These are phyloP conservation scores for Leucaena leucocephala DNA, from an alignment of 306 rosid species.

Conservation along the genomic window DNA sequence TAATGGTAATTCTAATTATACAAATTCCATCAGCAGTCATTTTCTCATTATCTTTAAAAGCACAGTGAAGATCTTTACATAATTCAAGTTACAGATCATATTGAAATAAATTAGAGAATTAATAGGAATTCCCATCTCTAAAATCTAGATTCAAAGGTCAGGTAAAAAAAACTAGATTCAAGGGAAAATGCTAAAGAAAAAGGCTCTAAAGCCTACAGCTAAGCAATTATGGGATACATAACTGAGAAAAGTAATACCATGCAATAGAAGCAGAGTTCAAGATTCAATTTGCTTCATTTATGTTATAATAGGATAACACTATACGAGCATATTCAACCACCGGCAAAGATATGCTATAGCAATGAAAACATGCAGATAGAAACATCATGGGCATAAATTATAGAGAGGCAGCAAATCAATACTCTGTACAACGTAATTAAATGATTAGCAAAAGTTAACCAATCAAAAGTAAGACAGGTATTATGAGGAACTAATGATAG, in stretches of 20 bases:
- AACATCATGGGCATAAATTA: background rate
- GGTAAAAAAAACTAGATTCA: background rate
- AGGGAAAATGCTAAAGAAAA: background rate
- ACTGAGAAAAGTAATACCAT: background rate
- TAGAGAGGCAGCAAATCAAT: background rate
- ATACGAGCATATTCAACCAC: conserved; percentile 18
- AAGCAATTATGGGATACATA: too few relatives aligned
- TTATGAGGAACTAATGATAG: conserved; percentile 2
- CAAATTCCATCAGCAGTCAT: conserved; percentile 26
- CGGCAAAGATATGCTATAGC: background rate
- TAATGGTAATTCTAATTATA: conserved; percentile 23
- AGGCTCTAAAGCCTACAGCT: background rate
- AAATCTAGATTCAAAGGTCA: conserved; percentile 14
- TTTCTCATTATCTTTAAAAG: conserved; percentile 23
- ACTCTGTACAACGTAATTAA: background rate
- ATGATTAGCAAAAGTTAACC: background rate
- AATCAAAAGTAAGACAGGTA: conserved; percentile 14
- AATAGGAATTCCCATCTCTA: conserved; percentile 28
- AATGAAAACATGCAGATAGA: background rate
- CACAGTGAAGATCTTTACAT: conserved; percentile 41
- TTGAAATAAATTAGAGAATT: conserved; percentile 17
- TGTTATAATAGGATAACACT: conserved; percentile 1
- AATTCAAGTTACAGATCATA: conserved; percentile 30
- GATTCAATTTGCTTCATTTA: conserved; percentile 6
- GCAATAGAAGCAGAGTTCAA: conserved; percentile 22